phyloP scores from a whole-genome alignment of 1,139 yeast genomes.

The Petasospora fabianii region DNA sequence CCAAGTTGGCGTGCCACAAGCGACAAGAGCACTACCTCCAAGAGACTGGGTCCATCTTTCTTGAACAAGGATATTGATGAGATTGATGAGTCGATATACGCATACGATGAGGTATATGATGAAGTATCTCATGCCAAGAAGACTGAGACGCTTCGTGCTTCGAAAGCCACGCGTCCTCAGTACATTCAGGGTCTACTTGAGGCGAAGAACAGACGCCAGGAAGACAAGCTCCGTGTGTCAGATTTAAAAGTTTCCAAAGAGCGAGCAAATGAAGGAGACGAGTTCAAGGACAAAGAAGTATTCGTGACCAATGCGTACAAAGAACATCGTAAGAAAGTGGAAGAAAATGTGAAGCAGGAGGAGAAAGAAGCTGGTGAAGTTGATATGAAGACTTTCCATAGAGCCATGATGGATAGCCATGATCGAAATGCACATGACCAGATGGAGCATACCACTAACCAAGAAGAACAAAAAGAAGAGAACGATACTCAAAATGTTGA shows the following conservation, averaged over 20 bases:
- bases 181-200: constrained; percentile 37
- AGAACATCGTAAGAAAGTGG: constrained; percentile 29
- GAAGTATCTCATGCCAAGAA: constrained; percentile 7
- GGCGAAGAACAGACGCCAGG: constrained; percentile 38
- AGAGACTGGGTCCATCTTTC: no score
- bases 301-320: constrained; percentile 43
- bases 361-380: constrained; percentile 2
- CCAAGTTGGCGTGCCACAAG: background rate
- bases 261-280: constrained; percentile 34
- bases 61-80: background rate
- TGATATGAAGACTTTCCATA: constrained; percentile 12
- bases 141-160: constrained; percentile 1
- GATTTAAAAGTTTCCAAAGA: constrained; percentile 31
- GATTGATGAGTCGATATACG: constrained; percentile 13
- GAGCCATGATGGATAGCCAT: constrained; percentile 6
- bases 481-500: no score
- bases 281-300: constrained; percentile 37
- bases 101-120: constrained; percentile 32
- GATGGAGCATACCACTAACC: no score
- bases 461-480: background rate
- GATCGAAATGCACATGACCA: no score
- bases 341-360: background rate
- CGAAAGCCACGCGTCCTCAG: constrained; percentile 24
- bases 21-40: background rate
- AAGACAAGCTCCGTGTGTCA: constrained; percentile 36